phyloP scores from a whole-genome alignment of 352 stramenopile genomes.

The Thraustotheca clavata region DNA sequence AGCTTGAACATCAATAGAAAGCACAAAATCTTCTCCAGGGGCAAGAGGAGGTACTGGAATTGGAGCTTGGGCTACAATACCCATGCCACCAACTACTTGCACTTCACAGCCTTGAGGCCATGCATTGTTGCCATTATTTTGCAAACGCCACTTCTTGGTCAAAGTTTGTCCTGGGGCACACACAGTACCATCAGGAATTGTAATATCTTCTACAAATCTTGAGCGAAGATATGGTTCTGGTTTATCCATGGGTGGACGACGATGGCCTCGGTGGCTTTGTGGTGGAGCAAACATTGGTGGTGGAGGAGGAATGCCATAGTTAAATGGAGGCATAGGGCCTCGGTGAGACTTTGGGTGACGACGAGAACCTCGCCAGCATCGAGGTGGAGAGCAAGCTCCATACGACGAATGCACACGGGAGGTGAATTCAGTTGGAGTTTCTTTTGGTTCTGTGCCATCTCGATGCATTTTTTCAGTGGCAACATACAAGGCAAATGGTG shows the following conservation, averaged over 20 bases:
- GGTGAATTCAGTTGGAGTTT: background rate
- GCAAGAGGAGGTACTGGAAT: conserved; percentile 60
- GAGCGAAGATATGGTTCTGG: conserved; percentile 19
- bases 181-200: conserved; percentile 73
- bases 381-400: background rate
- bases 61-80: conserved; percentile 38
- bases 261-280: conserved; percentile 5
- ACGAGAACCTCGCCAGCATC: background rate
- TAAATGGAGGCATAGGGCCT: background rate
- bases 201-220: conserved; percentile 79
- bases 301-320: conserved; percentile 21
- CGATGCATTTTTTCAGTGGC: conserved; percentile 28
- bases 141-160: conserved; percentile 82
- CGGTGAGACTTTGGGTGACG: background rate
- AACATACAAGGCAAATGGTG: conserved; percentile 21
- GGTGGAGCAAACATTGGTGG: conserved; percentile 19
- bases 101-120: conserved; percentile 65
- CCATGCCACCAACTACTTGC: conserved; percentile 59
- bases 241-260: conserved; percentile 3
- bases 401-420: background rate
- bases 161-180: conserved; percentile 56
- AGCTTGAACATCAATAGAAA: conserved; percentile 64
- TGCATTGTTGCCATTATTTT: conserved; percentile 58
- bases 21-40: conserved; percentile 56
- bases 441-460: conserved; percentile 23